Conservation (phyloP, 805 yeast species). For the Zygoascus flipseniorum region DNA sequence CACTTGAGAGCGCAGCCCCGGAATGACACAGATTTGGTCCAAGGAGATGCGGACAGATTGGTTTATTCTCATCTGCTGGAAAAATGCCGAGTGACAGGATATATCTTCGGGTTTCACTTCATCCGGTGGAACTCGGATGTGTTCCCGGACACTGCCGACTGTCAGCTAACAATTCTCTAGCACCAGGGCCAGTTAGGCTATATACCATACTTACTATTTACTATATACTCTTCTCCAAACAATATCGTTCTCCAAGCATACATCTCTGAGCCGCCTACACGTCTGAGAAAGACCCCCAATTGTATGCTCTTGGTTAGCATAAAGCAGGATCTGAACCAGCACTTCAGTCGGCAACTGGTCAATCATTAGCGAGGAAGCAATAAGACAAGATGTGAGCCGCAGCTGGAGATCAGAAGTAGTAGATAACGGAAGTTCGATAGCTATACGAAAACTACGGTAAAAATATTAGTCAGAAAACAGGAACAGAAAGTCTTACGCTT, state of each 20-base stretch:
- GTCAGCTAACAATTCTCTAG: too few species aligned
- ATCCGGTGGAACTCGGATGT: background rate
- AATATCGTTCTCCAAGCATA: conserved; percentile 13
- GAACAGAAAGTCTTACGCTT: background rate
- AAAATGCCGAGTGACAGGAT: background rate
- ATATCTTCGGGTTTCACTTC: background rate
- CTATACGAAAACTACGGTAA: too few species aligned
- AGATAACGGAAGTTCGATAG: too few species aligned
- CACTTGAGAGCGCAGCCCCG: background rate
- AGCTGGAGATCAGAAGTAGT: too few species aligned
- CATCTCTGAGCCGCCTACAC: conserved; percentile 14
- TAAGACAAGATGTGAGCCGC: background rate
- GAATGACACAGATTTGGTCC: background rate
- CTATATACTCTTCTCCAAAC: conserved; percentile 15
- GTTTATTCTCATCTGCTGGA: background rate
- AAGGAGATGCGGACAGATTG: background rate
- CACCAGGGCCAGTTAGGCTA: too few species aligned
- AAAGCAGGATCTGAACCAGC: conserved; percentile 12
- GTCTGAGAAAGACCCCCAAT: conserved; percentile 13
- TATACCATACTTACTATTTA: background rate
- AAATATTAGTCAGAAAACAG: too few species aligned
- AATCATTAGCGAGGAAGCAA: background rate
- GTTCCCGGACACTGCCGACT: background rate
- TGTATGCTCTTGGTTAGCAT: conserved; percentile 15
- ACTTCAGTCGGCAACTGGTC: conserved; percentile 12